Evolutionary conservation across 2,329 filamentous ascomycete species (phyloP).

Genomic region (Tolypocladium inflatum): DNA sequence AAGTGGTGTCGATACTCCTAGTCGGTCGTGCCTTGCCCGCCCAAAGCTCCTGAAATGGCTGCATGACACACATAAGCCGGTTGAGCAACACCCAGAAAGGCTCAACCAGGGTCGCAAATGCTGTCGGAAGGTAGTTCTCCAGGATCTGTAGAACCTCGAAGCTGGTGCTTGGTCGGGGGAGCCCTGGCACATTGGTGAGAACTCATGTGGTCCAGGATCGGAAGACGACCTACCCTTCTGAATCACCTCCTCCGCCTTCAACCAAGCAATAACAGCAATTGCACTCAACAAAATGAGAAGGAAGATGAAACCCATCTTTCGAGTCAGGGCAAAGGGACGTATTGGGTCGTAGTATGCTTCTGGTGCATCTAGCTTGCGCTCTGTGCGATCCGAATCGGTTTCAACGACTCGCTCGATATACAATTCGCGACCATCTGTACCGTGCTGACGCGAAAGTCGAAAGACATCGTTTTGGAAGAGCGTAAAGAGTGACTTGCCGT

Average conservation of each 20-base stretch:
- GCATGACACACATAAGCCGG: conserved; percentile 39
- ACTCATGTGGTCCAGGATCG: no score
- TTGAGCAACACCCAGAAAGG: conserved; percentile 48
- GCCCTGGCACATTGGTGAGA: conserved; percentile 11
- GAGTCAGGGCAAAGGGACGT: conserved; percentile 10
- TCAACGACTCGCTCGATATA: neutral
- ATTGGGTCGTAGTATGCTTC: conserved; percentile 15
- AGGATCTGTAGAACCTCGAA: conserved; percentile 27
- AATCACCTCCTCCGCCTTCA: conserved; percentile 12
- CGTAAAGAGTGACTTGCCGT: conserved; percentile 4
- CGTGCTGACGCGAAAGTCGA: neutral
- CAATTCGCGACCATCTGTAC: neutral
- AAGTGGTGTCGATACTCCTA: conserved; percentile 32
- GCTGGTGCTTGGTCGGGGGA: conserved; percentile 17
- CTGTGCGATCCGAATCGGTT: neutral
- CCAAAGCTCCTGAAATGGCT: conserved; percentile 42
- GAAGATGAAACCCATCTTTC: conserved; percentile 9
- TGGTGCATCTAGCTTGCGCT: neutral
- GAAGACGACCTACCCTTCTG: conserved; percentile 8
- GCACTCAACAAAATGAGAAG: conserved; percentile 4
- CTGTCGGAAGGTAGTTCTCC: conserved; percentile 42
- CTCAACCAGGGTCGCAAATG: conserved; percentile 45
- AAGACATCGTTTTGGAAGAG: conserved; percentile 8
- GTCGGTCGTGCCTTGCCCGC: conserved; percentile 22
- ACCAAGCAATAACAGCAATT: conserved; percentile 8